Conservation (phyloP, 495 filamentous ascomycete genomes). For the Aspergillus avenaceus region DNA sequence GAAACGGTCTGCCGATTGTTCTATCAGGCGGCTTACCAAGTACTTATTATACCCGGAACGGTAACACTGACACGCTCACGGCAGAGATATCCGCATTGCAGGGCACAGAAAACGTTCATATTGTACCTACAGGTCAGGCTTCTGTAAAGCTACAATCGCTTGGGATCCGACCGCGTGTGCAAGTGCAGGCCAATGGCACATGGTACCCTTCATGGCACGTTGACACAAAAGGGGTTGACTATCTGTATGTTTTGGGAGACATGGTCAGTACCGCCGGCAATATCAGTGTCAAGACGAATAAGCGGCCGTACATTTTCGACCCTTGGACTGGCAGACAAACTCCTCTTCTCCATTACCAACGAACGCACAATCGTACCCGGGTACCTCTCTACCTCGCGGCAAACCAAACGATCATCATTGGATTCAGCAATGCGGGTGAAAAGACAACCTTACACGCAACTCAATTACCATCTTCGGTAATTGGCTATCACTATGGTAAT, state of each 20-base stretch:
- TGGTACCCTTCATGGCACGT: conserved; percentile 33
- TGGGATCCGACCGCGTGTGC: conserved; percentile 16
- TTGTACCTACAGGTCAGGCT: conserved; percentile 6
- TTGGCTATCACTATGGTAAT: conserved; percentile 15
- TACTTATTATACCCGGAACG: conserved; percentile 14
- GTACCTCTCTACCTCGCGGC: conserved; percentile 28
- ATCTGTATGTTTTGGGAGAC: conserved; percentile 39
- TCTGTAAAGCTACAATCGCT: conserved; percentile 21
- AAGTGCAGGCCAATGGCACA: conserved; percentile 23
- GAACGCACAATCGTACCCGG: conserved; percentile 10
- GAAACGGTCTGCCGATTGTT: conserved; percentile 38
- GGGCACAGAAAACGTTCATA: conserved; percentile 16
- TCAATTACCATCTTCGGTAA: conserved; percentile 10
- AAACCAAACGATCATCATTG: conserved; percentile 33
- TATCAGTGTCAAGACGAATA: conserved; percentile 20
- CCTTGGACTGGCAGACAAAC: conserved; percentile 39
- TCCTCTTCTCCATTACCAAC: conserved; percentile 27
- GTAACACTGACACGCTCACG: conserved; percentile 7
- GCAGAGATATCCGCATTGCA: conserved; percentile 9
- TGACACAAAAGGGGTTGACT: conserved; percentile 19
- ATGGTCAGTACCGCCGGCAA: conserved; percentile 18
- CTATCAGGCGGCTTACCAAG: conserved; percentile 30
- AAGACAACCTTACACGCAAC: conserved; percentile 3
- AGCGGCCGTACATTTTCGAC: conserved; percentile 32
- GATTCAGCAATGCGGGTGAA: conserved; percentile 17